Evolutionary conservation across 1,284 basidiomycete species (phyloP).

Genomic region (Bondarzewia mesenterica): DNA sequence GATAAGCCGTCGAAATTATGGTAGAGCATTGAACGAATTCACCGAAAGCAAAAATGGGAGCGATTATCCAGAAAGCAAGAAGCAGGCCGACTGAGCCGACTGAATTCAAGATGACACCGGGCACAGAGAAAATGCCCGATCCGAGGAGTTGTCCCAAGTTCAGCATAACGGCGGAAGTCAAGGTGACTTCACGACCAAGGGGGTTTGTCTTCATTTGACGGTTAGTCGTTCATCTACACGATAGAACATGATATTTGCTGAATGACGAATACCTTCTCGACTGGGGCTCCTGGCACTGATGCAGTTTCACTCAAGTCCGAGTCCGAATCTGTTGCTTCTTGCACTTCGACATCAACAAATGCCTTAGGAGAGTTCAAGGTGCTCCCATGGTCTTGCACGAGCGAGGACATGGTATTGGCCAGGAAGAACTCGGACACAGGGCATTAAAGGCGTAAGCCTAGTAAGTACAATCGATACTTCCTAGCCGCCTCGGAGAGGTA

Average conservation of each 20-base stretch:
- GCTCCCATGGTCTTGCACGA: background rate
- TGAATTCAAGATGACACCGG: constrained; percentile 31
- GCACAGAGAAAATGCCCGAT: constrained; percentile 34
- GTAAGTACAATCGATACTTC: no score
- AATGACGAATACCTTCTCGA: background rate
- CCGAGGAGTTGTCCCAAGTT: constrained; percentile 33
- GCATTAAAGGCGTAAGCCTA: no score
- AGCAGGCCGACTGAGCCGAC: constrained; percentile 35
- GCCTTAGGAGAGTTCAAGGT: background rate
- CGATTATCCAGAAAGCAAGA: constrained; percentile 36
- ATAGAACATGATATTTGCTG: background rate
- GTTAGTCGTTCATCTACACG: background rate
- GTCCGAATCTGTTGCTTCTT: background rate
- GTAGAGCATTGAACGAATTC: background rate
- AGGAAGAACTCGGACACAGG: no score
- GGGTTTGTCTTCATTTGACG: constrained; percentile 20
- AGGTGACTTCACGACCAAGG: constrained; percentile 33
- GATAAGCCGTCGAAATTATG: background rate
- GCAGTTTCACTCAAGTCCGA: background rate
- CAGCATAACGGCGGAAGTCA: constrained; percentile 29
- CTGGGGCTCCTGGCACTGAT: background rate
- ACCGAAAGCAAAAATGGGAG: constrained; percentile 29
- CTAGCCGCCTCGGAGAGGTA: no score
- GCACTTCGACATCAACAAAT: background rate
- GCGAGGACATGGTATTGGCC: background rate